Percentiles rank a stretch among this genome's conserved stretches.
phyloP scores from a whole-genome alignment of 306 rosid genomes.

The Prunus mira region DNA sequence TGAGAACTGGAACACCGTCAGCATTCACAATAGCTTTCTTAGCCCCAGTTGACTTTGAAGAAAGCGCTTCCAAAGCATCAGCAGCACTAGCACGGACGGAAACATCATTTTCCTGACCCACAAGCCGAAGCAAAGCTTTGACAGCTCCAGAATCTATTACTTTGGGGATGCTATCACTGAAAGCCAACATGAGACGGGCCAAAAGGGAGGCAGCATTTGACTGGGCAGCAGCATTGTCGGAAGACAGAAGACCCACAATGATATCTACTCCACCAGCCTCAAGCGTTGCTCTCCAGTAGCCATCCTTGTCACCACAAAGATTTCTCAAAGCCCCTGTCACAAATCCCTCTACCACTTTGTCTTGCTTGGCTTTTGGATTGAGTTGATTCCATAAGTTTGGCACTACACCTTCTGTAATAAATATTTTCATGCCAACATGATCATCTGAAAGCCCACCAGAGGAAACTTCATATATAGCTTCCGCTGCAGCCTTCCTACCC shows the following conservation, averaged over 20 bases:
- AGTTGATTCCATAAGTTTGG: conserved; percentile 92
- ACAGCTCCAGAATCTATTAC: conserved; percentile 93
- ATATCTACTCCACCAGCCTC: conserved; percentile 98
- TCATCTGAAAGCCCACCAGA: conserved; percentile 83
- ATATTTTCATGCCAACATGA: conserved; percentile 89
- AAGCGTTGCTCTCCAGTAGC: conserved; percentile 88
- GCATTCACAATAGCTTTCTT: conserved; percentile 72
- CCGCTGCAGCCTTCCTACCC: conserved; percentile 92
- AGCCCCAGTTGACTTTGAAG: conserved; percentile 70
- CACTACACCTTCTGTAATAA: conserved; percentile 95
- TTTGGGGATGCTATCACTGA: conserved; percentile 89
- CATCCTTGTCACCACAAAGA: conserved; percentile 93
- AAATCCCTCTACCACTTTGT: conserved; percentile 93
- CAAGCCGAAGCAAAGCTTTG: conserved; percentile 73
- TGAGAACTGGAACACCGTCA: conserved; percentile 76
- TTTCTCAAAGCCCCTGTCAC: conserved; percentile 93
- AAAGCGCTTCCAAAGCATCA: conserved; percentile 90
- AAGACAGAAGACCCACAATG: conserved; percentile 78
- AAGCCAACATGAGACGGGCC: conserved; percentile 89
- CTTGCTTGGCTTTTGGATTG: conserved; percentile 65
- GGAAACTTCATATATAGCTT: conserved; percentile 95
- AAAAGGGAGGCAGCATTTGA: conserved; percentile 95
- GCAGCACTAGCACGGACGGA: conserved; percentile 98
- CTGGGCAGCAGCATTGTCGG: conserved; percentile 84
- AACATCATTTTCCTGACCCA: conserved; percentile 72